Percentiles rank a stretch among this genome's conserved stretches.
These are phyloP conservation scores for Pseudogymnoascus sp. DNA, from an alignment of 2,329 filamentous ascomycete species.

Conservation along the genomic window DNA sequence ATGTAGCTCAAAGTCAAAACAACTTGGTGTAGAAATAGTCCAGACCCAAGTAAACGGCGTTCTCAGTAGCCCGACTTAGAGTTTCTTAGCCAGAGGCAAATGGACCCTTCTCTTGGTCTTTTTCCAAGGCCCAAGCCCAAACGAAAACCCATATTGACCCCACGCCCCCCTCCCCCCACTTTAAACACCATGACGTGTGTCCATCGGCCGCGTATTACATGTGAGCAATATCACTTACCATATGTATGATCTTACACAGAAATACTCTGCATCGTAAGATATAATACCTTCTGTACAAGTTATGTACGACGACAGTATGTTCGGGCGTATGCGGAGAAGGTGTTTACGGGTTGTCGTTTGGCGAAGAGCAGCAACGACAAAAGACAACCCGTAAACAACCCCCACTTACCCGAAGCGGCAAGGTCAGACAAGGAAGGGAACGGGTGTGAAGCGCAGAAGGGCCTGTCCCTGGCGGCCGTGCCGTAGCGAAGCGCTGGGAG, in stretches of 20 bases:
- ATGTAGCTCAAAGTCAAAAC: neutral
- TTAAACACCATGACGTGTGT: neutral
- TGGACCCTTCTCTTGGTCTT: neutral
- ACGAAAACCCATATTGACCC: constrained; percentile 1
- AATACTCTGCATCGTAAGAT: neutral
- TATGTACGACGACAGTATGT: neutral
- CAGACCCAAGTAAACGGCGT: neutral
- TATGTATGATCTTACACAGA: neutral
- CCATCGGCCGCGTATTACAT: neutral
- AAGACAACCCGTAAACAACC: neutral
- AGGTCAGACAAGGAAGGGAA: neutral
- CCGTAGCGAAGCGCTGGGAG: neutral
- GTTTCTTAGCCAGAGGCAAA: constrained; percentile 5
- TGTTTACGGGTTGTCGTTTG: no score
- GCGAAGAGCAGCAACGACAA: neutral
- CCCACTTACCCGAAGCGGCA: neutral
- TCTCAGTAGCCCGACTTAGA: neutral
- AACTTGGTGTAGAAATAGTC: neutral
- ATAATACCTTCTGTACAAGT: neutral
- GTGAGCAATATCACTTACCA: neutral
- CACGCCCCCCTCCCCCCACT: neutral
- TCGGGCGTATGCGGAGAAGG: neutral
- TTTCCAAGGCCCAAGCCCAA: neutral
- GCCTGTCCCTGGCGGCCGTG: constrained; percentile 3
- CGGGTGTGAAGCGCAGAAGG: neutral